Evolutionary conservation across 768 basidiomycete species (phyloP).

Genomic region (Serendipita sp.): DNA sequence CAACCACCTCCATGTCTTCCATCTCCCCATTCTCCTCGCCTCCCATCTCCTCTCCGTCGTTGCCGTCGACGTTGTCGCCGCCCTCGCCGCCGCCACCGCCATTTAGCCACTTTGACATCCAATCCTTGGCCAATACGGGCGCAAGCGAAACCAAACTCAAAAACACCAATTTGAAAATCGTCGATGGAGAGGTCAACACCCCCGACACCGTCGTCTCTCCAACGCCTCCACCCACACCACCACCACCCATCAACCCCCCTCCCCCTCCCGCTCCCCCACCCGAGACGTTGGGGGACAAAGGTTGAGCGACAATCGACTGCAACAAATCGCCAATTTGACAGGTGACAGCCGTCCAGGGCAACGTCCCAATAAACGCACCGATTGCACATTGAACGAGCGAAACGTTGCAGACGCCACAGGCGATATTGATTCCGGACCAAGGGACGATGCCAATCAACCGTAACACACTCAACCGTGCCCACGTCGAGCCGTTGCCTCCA

Average conservation of each 20-base stretch:
- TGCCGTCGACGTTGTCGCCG: constrained; percentile 18
- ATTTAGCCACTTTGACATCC: constrained; percentile 39
- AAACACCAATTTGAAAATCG: constrained; percentile 68
- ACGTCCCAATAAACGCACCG: constrained; percentile 65
- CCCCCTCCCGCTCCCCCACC: too few species aligned
- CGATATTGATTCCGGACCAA: constrained; percentile 95
- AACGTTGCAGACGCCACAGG: constrained; percentile 83
- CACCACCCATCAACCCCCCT: background rate
- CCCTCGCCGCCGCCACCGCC: constrained; percentile 19
- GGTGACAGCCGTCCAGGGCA: constrained; percentile 86
- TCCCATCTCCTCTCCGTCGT: constrained; percentile 16
- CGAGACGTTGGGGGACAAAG: constrained; percentile 25
- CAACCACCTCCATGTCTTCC: too few species aligned
- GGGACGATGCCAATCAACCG: constrained; percentile 86
- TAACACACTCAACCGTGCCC: constrained; percentile 77
- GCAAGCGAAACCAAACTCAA: constrained; percentile 73
- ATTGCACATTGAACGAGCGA: constrained; percentile 55
- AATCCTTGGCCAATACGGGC: constrained; percentile 63
- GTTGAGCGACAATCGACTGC: constrained; percentile 57
- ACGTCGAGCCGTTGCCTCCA: constrained; percentile 22
- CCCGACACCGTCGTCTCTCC: constrained; percentile 34
- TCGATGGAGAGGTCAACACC: constrained; percentile 66
- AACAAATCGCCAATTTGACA: constrained; percentile 84
- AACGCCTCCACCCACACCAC: background rate
- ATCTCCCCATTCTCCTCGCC: background rate